Evolutionary conservation across 805 yeast species (phyloP), one percentile per base, ranked within the genome.

Genomic region (Spathaspora boniae): DNA sequence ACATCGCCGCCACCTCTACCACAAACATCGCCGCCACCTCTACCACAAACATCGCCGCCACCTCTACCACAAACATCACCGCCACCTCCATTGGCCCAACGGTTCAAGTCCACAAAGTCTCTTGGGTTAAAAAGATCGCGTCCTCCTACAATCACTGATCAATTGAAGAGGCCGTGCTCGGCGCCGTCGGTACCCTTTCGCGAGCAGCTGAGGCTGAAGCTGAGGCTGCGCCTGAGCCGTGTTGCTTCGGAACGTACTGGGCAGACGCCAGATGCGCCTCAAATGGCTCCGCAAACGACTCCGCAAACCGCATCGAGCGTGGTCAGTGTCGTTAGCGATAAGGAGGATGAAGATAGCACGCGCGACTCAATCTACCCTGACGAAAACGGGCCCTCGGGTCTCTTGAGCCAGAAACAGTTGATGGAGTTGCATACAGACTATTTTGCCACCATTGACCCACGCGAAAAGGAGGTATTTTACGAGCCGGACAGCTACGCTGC

Each of bases 401-500:
- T 62, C n/a, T 56, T 74, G 31, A 53, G 56, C 2, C 50, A 62
- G 3, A 53, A 54, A 6, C 61, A 72, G 33, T 56, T 56, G 34
- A 44, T 53, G 29, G 70, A 68, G 20, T 60, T 74, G 16, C 70
- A 67, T 47, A 56, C 70, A 21, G 56, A 60, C 28, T 62, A 68
- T 36, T 65, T 51, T 37, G 46, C 53, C 3, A 48, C 60, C 1
- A 28, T 52, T 6, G 54, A 50, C 16, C 51, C 51, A 1, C 33
- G 38, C 6, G 49, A 50, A 3, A 33, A 34, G 12, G 30, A 33
- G 5, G 32, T 38, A 6, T 48, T 40, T 28, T 51, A 42, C 33
- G 46, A 46, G 18, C 59, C 60, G 3, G 20, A 25, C n/a, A n/a
- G n/a, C 20, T 31, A 23, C 15, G 40, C 28, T 7, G 16, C 34